Percentiles rank a stretch among this genome's conserved stretches.
Evolutionary conservation across 305 asterid genomes (phyloP).

Genomic region (Coffea humblotiana): DNA sequence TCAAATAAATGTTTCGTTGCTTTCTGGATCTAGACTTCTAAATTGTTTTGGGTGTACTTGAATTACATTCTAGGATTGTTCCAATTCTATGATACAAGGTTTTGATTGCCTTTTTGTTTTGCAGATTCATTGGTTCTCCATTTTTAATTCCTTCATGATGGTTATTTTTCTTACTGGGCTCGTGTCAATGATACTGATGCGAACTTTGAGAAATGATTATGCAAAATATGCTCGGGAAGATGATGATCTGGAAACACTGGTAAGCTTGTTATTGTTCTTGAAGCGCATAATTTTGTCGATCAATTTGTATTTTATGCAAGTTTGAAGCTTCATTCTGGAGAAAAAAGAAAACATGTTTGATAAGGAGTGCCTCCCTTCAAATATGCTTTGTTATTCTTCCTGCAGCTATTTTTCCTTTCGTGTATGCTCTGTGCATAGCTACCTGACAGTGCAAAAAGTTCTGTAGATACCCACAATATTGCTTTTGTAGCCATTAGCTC

Average conservation of each 20-base stretch:
- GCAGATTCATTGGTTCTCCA: slow-evolving; percentile 75
- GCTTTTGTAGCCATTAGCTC: neutral
- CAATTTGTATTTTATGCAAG: neutral
- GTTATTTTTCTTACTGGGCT: slow-evolving; percentile 61
- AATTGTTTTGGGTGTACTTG: neutral
- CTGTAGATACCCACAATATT: neutral
- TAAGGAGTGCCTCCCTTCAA: neutral
- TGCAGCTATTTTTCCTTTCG: neutral
- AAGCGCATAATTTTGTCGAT: neutral
- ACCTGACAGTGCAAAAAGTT: neutral
- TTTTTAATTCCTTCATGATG: slow-evolving; percentile 69
- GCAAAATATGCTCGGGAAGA: slow-evolving; percentile 62
- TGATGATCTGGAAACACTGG: slow-evolving; percentile 59
- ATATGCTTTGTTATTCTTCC: too few species aligned
- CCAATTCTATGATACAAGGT: slow-evolving; percentile 4
- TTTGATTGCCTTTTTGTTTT: slow-evolving; percentile 13
- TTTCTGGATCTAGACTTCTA: neutral
- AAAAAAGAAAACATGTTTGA: neutral
- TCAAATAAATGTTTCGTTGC: neutral
- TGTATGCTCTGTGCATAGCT: neutral
- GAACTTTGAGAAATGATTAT: slow-evolving; percentile 51
- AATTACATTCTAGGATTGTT: neutral
- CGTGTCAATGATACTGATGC: slow-evolving; percentile 55
- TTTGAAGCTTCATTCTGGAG: neutral
- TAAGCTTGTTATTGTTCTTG: slow-evolving; percentile 14